Base-by-base conservation (phyloP, 78 protist genomes). In the Speleostelium caveatum region DNA sequence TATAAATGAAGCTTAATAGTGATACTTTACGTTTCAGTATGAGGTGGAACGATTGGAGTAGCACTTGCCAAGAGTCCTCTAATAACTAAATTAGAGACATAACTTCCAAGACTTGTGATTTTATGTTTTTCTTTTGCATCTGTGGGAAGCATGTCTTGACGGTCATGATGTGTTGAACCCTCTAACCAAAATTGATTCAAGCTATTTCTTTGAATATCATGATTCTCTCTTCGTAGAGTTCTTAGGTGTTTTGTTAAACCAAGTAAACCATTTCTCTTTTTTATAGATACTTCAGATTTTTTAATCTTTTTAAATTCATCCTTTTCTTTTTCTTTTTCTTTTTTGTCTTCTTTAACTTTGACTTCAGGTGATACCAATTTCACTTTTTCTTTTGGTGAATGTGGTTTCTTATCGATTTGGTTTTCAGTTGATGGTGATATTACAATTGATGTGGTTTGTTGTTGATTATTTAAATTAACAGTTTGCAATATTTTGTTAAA, bases 131-230 rank as follows among this genome's bases (percentile, higher is more conserved):
- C 62, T 60, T 60, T 67, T 17, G 67, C 91, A 33, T 83, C 91
- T 2, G 65, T 24, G 24, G 91, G 91, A 6, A 83, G 38, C 32
- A 69, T 58, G 42, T 83, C 91, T 33, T 69, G 77, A n/a, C 91
- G 19, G 30, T 83, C 53, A 39, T 72, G 63, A 41, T 71, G 80
- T 10, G 91, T 83, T 38, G 91, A 83, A 22, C 79, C 79, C 24
- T 83, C 91, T 2, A 83, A 33, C 91, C 91, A 83, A 58, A 83
- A 83, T 45, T 83, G 91, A 59, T 69, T 83, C 39, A 83, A 83
- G 32, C 79, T 69, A 69, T 83, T 83, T 30, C 91, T 32, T 59
- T 83, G 91, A 59, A 60, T 61, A 12, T 67, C 56, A 10, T 83
- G 79, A 30, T 83, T 79, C 7, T 49, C 41, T 45, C 59, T 71